phyloP scores from a whole-genome alignment of 1,139 yeast species.

The Kodamaea derodonti region DNA sequence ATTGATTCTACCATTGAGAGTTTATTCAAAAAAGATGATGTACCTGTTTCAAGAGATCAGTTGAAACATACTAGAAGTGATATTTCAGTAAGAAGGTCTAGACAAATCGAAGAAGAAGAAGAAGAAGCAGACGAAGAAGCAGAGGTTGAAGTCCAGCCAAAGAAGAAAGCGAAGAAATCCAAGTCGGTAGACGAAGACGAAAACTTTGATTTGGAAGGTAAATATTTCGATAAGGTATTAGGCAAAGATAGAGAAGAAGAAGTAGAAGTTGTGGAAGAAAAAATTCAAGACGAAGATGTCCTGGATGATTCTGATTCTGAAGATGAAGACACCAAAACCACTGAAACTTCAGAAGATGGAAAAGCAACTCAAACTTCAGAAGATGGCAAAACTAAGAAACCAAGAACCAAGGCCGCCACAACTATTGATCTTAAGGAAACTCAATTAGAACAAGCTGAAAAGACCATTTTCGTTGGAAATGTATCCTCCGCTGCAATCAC shows the following conservation, averaged over 20 bases:
- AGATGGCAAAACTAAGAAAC: constrained; percentile 11
- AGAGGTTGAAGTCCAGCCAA: constrained; percentile 12
- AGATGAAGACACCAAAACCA: constrained; percentile 13
- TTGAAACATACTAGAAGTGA: constrained; percentile 24
- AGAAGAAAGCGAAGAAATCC: constrained; percentile 11
- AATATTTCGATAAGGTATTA: constrained; percentile 41
- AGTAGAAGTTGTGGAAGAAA: constrained; percentile 14
- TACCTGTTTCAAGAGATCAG: constrained; percentile 33
- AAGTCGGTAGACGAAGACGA: constrained; percentile 28
- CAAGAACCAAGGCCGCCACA: constrained; percentile 19
- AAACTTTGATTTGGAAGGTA: constrained; percentile 46
- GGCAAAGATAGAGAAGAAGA: constrained; percentile 14
- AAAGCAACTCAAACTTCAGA: constrained; percentile 6
- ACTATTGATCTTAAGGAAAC: constrained; percentile 53
- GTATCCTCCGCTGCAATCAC: constrained; percentile 64
- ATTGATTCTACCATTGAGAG: constrained; percentile 39
- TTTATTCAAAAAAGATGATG: constrained; percentile 36
- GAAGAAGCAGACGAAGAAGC: constrained; percentile 15
- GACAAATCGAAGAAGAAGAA: constrained; percentile 13
- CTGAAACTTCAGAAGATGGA: constrained; percentile 14
- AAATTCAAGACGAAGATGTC: constrained; percentile 4
- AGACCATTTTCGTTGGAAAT: constrained; percentile 89
- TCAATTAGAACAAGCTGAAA: constrained; percentile 81
- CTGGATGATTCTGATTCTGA: constrained; percentile 10
- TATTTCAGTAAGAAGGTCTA: constrained; percentile 14